Conservation (phyloP, 257 asterid species). For the Avicennia marina region DNA sequence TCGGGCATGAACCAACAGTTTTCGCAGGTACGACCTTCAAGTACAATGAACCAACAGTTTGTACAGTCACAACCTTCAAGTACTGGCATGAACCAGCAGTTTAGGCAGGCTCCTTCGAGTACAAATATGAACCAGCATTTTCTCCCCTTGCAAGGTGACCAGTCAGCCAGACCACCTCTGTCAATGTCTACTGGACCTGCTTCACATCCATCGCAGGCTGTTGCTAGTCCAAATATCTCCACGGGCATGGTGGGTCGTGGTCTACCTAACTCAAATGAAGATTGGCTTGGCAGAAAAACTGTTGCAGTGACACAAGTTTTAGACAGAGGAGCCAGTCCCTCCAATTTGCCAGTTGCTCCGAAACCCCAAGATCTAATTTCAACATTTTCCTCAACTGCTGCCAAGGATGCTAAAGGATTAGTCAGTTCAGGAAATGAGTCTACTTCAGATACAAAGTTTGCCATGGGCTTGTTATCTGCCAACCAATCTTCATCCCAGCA, state of each 20-base stretch:
- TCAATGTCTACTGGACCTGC: constrained; percentile 39
- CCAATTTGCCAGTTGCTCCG: constrained; percentile 35
- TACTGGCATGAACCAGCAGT: constrained; percentile 31
- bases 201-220: constrained; percentile 48
- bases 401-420: constrained; percentile 40
- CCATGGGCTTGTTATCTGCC: constrained; percentile 62
- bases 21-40: neutral
- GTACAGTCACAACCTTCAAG: constrained; percentile 51
- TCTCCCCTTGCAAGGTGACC: constrained; percentile 52
- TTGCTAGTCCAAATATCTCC: constrained; percentile 37
- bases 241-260: constrained; percentile 39
- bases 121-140: constrained; percentile 55
- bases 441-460: constrained; percentile 40
- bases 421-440: constrained; percentile 47
- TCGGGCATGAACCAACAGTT: neutral
- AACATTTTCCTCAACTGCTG: constrained; percentile 33
- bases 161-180: constrained; percentile 42
- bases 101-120: constrained; percentile 41
- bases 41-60: constrained; percentile 27
- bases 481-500: constrained; percentile 44
- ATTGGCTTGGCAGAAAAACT: constrained; percentile 47
- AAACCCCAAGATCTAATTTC: constrained; percentile 46
- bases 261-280: constrained; percentile 42
- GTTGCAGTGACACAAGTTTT: constrained; percentile 14
- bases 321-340: constrained; percentile 39